Conservation (phyloP, 495 filamentous ascomycete species). For the Aspergillus egyptiacus region DNA sequence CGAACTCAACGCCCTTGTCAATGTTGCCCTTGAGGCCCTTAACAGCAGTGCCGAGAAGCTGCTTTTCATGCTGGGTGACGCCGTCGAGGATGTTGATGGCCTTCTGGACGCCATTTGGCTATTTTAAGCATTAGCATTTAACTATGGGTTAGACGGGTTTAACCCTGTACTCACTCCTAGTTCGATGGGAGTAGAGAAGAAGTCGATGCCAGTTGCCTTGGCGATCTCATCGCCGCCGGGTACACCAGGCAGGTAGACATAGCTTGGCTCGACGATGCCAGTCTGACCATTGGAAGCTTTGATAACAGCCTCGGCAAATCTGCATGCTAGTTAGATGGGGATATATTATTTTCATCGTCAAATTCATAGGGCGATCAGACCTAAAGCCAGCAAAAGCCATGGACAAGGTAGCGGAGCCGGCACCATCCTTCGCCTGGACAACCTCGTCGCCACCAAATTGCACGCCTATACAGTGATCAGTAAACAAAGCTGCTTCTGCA, state of each 20-base stretch:
- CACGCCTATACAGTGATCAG: constrained; percentile 50
- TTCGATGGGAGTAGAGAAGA: constrained; percentile 92
- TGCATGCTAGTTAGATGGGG: constrained; percentile 33
- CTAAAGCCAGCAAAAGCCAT: constrained; percentile 97
- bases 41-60: constrained; percentile 68
- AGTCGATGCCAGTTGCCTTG: constrained; percentile 79
- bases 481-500: background rate
- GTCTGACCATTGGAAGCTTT: constrained; percentile 83
- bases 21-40: constrained; percentile 85
- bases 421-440: constrained; percentile 94
- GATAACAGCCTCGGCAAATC: constrained; percentile 88
- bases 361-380: constrained; percentile 43
- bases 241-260: constrained; percentile 87
- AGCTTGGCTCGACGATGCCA: constrained; percentile 89
- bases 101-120: constrained; percentile 80
- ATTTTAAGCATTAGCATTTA: constrained; percentile 13
- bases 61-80: constrained; percentile 77
- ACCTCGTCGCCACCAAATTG: constrained; percentile 99
- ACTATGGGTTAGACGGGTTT: background rate
- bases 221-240: constrained; percentile 76
- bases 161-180: constrained; percentile 67
- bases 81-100: constrained; percentile 68
- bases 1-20: constrained; percentile 84
- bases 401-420: constrained; percentile 89
- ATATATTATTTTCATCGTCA: background rate